A percentile compares a stretch with the other conserved stretches of the same genome.
These are phyloP conservation scores for Lipomyces orientalis DNA, from an alignment of 805 yeast genomes.

Conservation along the genomic window DNA sequence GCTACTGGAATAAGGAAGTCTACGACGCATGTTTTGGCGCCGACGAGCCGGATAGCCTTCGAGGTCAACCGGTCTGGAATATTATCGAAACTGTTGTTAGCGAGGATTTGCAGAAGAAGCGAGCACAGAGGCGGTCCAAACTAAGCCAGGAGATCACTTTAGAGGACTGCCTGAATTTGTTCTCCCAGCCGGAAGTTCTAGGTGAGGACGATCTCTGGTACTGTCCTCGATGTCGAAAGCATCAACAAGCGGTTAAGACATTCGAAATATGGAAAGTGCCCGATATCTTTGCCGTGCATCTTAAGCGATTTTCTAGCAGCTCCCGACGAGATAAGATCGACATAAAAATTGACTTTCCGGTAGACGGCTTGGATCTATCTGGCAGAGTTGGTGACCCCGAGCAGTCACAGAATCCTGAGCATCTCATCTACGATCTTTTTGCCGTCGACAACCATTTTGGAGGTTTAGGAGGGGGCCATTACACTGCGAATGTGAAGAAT, in stretches of 20 bases:
- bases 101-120: conserved; percentile 57
- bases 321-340: conserved; percentile 89
- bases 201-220: conserved; percentile 93
- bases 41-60: conserved; percentile 49
- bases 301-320: conserved; percentile 75
- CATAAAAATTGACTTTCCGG: conserved; percentile 84
- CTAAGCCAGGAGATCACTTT: conserved; percentile 55
- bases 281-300: conserved; percentile 84
- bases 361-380: conserved; percentile 75
- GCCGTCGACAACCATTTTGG: conserved; percentile 97
- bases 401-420: conserved; percentile 34
- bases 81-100: conserved; percentile 57
- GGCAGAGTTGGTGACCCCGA: conserved; percentile 55
- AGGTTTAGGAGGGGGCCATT: conserved; percentile 97
- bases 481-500: conserved; percentile 87
- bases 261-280: conserved; percentile 95
- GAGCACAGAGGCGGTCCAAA: conserved; percentile 21
- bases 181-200: conserved; percentile 80
- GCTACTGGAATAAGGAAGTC: conserved; percentile 66
- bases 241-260: conserved; percentile 86
- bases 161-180: conserved; percentile 74
- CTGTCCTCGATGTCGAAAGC: conserved; percentile 88
- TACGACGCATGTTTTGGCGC: conserved; percentile 60
- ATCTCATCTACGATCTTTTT: conserved; percentile 73
- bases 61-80: conserved; percentile 63